These are phyloP conservation scores for Amanita inopinata DNA, from an alignment of 768 basidiomycete species.

Conservation along the genomic window DNA sequence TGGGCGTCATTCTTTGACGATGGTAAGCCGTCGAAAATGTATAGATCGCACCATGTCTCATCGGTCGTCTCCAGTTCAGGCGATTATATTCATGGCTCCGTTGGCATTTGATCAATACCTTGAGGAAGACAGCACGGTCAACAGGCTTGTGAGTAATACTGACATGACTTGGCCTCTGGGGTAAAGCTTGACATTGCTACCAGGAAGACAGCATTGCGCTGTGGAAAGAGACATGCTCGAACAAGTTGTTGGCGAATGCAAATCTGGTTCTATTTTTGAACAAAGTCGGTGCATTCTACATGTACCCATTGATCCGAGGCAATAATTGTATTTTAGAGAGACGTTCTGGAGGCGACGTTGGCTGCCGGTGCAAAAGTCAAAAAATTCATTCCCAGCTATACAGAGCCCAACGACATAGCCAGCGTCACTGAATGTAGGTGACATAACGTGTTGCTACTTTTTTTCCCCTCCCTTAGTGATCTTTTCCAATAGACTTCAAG, in stretches of 20 bases:
- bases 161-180: not conserved
- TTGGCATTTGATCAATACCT: slow-evolving; percentile 66
- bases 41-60: not conserved
- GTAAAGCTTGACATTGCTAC: not conserved
- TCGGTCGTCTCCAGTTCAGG: slow-evolving; percentile 38
- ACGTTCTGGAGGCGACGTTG: slow-evolving; percentile 50
- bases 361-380: slow-evolving; percentile 44
- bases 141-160: slow-evolving; percentile 42
- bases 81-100: slow-evolving; percentile 78
- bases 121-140: slow-evolving; percentile 56
- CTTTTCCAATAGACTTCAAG: slow-evolving; percentile 41
- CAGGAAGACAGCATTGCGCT: slow-evolving; percentile 68
- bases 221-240: slow-evolving; percentile 64
- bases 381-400: slow-evolving; percentile 55
- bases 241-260: slow-evolving; percentile 46
- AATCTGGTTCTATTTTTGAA: slow-evolving; percentile 73
- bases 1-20: slow-evolving; percentile 80
- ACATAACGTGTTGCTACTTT: slow-evolving; percentile 1
- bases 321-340: slow-evolving; percentile 20
- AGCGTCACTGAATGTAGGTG: slow-evolving; percentile 58
- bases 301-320: not conserved
- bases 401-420: slow-evolving; percentile 46
- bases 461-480: not conserved
- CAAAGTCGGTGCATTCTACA: slow-evolving; percentile 33
- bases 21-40: slow-evolving; percentile 21